Percentiles rank a stretch among this genome's conserved stretches.
Conservation (phyloP, 1,284 basidiomycete genomes). For the Malassezia globosa region DNA sequence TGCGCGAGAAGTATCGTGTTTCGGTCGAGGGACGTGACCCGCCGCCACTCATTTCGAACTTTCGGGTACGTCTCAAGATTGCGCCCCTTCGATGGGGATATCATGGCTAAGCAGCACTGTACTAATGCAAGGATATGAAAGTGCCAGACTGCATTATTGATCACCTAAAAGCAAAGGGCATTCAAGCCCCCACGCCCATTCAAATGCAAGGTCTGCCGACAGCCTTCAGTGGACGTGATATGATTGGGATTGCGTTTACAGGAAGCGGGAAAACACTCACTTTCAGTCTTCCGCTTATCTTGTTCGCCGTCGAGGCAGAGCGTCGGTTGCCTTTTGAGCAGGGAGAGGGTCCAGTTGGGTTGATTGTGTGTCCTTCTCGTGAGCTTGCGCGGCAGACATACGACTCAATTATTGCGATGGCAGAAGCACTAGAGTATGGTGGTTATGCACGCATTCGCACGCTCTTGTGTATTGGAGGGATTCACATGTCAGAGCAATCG, state of each 20-base stretch:
- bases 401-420: constrained; percentile 81
- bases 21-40: constrained; percentile 78
- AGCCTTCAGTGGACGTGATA: constrained; percentile 53
- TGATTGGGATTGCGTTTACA: constrained; percentile 51
- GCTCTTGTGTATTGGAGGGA: constrained; percentile 89
- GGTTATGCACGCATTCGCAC: constrained; percentile 65
- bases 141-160: constrained; percentile 72
- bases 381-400: constrained; percentile 63
- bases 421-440: constrained; percentile 64
- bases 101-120: too few relatives aligned
- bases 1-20: constrained; percentile 85
- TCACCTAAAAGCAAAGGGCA: constrained; percentile 67
- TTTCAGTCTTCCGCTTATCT: constrained; percentile 51
- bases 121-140: constrained; percentile 70
- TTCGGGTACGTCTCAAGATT: constrained; percentile 57
- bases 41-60: constrained; percentile 87
- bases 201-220: constrained; percentile 93
- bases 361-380: constrained; percentile 63
- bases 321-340: constrained; percentile 72
- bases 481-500: constrained; percentile 90
- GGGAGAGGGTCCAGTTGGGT: constrained; percentile 88
- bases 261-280: constrained; percentile 50
- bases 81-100: background rate
- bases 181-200: constrained; percentile 80
- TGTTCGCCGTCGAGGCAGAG: constrained; percentile 71